phyloP scores from a whole-genome alignment of 2,329 filamentous ascomycete species.

The Eutypella sp. region DNA sequence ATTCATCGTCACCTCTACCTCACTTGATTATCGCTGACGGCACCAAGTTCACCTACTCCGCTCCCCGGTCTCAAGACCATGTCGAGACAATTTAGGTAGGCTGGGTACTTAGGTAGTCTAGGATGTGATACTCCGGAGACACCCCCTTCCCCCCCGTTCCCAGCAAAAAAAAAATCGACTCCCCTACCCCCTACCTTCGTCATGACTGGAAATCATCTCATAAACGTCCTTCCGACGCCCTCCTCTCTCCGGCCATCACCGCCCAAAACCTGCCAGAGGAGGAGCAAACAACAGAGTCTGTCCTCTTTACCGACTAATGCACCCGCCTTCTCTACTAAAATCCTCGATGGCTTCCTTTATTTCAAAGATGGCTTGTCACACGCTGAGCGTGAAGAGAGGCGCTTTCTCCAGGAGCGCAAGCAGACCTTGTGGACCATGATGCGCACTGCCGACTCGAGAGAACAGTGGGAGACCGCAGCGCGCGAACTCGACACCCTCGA shows the following conservation, averaged over 20 bases:
- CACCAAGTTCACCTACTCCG: no score
- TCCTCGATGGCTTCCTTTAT: slow-evolving; percentile 38
- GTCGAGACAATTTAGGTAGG: no score
- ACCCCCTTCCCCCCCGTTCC: no score
- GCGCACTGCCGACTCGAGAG: slow-evolving; percentile 61
- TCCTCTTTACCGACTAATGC: not conserved
- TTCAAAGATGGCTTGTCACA: slow-evolving; percentile 49
- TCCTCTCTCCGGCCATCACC: slow-evolving; percentile 10
- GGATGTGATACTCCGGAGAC: slow-evolving; percentile 8
- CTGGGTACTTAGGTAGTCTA: slow-evolving; percentile 1
- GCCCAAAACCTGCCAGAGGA: slow-evolving; percentile 3
- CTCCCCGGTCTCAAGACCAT: no score
- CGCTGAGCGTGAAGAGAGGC: slow-evolving; percentile 43
- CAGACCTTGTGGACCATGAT: slow-evolving; percentile 60
- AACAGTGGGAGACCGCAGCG: slow-evolving; percentile 73
- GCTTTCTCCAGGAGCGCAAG: slow-evolving; percentile 51
- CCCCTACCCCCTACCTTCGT: slow-evolving; percentile 7
- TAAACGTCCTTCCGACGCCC: slow-evolving; percentile 16
- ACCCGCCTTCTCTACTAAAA: slow-evolving; percentile 33
- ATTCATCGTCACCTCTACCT: no score
- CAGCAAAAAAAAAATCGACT: no score
- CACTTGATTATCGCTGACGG: no score
- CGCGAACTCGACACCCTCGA: slow-evolving; percentile 74
- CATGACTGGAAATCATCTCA: slow-evolving; percentile 21
- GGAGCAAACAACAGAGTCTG: slow-evolving; percentile 3